Base-by-base conservation (phyloP, 2,329 filamentous ascomycete species). In the Penicillium sp. region DNA sequence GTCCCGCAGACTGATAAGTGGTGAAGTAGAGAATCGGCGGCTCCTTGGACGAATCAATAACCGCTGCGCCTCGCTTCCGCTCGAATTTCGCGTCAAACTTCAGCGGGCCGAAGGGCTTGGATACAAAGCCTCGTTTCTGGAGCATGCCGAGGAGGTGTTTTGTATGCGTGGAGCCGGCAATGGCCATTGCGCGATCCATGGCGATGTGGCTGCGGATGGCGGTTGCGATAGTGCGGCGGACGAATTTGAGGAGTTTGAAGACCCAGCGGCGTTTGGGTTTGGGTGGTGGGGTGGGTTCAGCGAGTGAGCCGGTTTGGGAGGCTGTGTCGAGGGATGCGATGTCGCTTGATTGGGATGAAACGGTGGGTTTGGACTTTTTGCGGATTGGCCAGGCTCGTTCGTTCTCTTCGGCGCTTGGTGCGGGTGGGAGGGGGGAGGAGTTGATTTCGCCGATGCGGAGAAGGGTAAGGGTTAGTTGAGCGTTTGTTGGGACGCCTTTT, bases 401-500 rank as follows among this genome's bases (percentile, higher is more conserved):
- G 12, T 75, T 69, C 10, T 69, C 56, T 2, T 63, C 53, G 9
- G 74, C 66, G 12, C 66, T 67, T 6, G 81, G 81, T 18, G 79
- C 78, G 13, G 81, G 83, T 0, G 88, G 88, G 0, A 95, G 70
- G 0, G 89, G 89, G 0, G 87, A 84, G 56, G 88, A 87, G 70
- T 91, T 91, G 15, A 82, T 82, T 69, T 95, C 89, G 37, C 89
- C 88, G 27, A 92, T 83, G 7, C 89, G 86, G 7, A 95, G 81
- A 1, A 95, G 77, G 0, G 89, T 93, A 28, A 95, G 75, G 0
- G 89, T 85, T 15, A 95, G 81, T 63, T 95, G 89, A 2, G 88
- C 88, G 62, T 95, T 93, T 1, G 88, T 95, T 0, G 89, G 89
- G 0, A 93, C 84, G 2, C 88, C 87, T 63, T 86, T 87, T 46